Conservation (phyloP, 768 basidiomycete species). For the Tricholoma furcatifolium region DNA sequence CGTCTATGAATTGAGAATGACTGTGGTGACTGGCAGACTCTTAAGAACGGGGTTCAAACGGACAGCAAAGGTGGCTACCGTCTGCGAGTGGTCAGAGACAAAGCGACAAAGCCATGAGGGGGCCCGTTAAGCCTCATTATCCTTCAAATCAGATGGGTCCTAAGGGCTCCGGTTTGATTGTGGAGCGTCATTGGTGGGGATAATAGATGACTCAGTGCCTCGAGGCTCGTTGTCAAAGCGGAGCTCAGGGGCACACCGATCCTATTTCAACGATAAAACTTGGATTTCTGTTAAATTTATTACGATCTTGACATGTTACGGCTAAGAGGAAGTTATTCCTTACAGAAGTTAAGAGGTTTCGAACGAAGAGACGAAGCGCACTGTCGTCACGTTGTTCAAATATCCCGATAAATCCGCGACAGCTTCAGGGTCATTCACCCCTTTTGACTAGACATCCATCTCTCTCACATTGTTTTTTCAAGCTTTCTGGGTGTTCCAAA, state of each 20-base stretch:
- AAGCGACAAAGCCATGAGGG: neutral
- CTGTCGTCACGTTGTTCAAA: neutral
- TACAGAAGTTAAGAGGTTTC: neutral
- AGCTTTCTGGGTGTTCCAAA: neutral
- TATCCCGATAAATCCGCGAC: neutral
- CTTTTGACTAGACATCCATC: neutral
- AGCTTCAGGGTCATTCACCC: neutral
- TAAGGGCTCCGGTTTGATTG: conserved; percentile 6
- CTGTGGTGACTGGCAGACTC: neutral
- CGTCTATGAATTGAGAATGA: neutral
- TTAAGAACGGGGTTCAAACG: conserved; percentile 1
- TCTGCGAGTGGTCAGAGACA: neutral
- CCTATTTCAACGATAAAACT: neutral
- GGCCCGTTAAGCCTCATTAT: conserved; percentile 3
- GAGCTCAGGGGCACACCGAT: neutral
- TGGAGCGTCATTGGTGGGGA: conserved; percentile 12
- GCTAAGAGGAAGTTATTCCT: no score
- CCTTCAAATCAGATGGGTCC: conserved; percentile 2
- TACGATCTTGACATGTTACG: neutral
- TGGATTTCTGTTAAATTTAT: neutral
- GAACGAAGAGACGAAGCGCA: neutral
- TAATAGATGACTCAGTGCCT: conserved; percentile 7
- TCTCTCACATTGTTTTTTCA: neutral
- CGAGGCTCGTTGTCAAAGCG: conserved; percentile 4
- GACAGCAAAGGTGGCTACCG: neutral